Percentiles rank a stretch among this genome's conserved stretches.
phyloP scores from a whole-genome alignment of 1,284 basidiomycete genomes.

The Earliella scabrosa region DNA sequence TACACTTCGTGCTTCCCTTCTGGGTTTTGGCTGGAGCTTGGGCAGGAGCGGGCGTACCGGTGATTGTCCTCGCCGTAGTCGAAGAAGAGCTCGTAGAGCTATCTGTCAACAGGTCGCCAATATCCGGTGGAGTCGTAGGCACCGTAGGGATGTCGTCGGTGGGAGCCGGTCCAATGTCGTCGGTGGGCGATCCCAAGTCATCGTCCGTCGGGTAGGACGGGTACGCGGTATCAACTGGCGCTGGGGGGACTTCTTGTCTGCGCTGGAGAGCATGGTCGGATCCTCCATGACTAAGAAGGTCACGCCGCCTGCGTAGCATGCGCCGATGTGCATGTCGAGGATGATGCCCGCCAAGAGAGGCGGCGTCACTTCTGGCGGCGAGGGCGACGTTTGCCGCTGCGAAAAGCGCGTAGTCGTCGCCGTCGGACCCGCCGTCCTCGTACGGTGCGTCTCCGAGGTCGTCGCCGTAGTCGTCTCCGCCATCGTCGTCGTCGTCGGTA shows the following conservation, averaged over 20 bases:
- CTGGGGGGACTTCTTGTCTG: conserved; percentile 9
- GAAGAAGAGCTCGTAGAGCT: conserved; percentile 14
- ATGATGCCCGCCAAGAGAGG: not conserved
- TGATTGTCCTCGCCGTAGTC: conserved; percentile 21
- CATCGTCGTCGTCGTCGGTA: conserved; percentile 5
- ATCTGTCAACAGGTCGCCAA: conserved; percentile 3
- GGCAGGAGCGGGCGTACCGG: conserved; percentile 34
- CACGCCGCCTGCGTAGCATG: conserved; percentile 22
- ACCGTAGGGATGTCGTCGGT: conserved; percentile 12
- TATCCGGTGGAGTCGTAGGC: conserved; percentile 15
- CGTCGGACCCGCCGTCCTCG: conserved; percentile 14
- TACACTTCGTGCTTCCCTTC: conserved; percentile 30
- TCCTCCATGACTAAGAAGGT: not conserved
- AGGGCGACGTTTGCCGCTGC: not conserved
- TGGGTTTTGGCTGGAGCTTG: conserved; percentile 34
- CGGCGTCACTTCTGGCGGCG: not conserved
- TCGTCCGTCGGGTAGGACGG: not conserved
- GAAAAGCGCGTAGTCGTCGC: conserved; percentile 11
- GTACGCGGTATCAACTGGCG: not conserved
- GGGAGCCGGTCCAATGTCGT: not conserved
- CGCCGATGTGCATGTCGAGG: conserved; percentile 16
- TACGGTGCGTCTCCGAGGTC: conserved; percentile 15
- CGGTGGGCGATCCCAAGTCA: not conserved
- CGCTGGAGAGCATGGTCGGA: not conserved
- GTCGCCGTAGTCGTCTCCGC: conserved; percentile 6